Conservation (phyloP, 768 basidiomycete genomes). For the Crucibulum laeve region DNA sequence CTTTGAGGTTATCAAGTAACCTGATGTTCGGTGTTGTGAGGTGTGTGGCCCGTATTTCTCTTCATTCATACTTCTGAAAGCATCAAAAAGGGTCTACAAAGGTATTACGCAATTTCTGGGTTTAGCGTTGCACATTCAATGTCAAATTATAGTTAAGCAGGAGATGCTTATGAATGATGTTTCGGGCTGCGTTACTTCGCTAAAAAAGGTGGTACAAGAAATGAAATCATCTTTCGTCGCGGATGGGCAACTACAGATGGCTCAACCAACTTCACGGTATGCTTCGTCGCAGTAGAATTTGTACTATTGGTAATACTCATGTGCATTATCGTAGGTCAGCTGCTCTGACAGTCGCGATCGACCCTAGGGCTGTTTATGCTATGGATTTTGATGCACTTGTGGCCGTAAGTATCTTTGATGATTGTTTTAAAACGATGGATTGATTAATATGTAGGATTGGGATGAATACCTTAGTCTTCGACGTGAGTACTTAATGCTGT, state of each 20-base stretch:
- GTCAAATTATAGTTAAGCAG: constrained; percentile 58
- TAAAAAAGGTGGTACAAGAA: constrained; percentile 78
- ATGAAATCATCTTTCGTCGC: constrained; percentile 39
- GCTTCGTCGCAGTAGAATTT: constrained; percentile 7
- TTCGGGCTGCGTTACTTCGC: constrained; percentile 65
- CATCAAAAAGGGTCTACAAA: constrained; percentile 32
- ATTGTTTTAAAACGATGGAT: not conserved
- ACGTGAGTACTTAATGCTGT: too few species aligned
- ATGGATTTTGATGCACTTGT: constrained; percentile 67
- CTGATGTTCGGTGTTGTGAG: constrained; percentile 87
- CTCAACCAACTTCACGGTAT: constrained; percentile 61
- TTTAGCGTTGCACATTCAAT: constrained; percentile 5
- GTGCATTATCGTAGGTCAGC: constrained; percentile 32
- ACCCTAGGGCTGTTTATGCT: constrained; percentile 42
- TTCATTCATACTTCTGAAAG: not conserved
- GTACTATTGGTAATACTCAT: constrained; percentile 3
- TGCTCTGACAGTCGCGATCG: constrained; percentile 46
- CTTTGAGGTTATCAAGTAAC: constrained; percentile 82
- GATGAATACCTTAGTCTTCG: constrained; percentile 53
- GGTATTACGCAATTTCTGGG: constrained; percentile 17
- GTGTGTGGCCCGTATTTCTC: constrained; percentile 29
- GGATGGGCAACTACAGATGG: constrained; percentile 65
- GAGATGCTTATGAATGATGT: constrained; percentile 82
- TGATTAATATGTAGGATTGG: constrained; percentile 44
- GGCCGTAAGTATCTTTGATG: constrained; percentile 35